Percentiles rank a stretch among this genome's conserved stretches.
phyloP scores from a whole-genome alignment of 257 asterid species.

The Ilex asprella region DNA sequence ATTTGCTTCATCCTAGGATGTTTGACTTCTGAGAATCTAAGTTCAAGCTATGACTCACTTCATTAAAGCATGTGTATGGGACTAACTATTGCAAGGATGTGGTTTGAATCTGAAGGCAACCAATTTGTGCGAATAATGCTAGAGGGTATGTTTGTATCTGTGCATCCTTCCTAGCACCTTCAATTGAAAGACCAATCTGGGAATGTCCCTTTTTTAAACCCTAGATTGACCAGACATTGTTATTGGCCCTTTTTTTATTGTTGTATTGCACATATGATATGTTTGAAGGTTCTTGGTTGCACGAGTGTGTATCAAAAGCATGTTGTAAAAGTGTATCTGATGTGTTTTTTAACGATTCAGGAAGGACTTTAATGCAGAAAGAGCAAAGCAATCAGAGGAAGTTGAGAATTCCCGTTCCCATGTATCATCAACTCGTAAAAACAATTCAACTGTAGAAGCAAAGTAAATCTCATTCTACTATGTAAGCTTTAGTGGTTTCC shows the following conservation, averaged over 20 bases:
- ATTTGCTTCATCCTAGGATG: no score
- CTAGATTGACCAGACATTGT: no score
- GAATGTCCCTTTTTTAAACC: no score
- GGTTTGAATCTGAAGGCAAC: no score
- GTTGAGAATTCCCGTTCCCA: conserved; percentile 34
- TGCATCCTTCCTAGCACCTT: no score
- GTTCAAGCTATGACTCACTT: no score
- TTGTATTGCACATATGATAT: not conserved
- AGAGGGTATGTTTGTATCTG: no score
- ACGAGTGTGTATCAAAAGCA: not conserved
- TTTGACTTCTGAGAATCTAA: no score
- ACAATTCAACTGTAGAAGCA: conserved; percentile 35
- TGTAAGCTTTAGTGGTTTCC: conserved; percentile 2
- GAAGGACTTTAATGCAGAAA: conserved; percentile 64
- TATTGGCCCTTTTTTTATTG: not conserved
- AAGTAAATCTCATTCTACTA: conserved; percentile 40
- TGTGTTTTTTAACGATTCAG: conserved; percentile 31
- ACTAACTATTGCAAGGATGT: no score
- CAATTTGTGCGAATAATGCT: no score
- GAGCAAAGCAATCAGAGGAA: conserved; percentile 67
- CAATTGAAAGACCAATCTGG: no score
- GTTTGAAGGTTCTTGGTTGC: not conserved
- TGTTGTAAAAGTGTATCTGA: not conserved
- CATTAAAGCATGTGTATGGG: no score
- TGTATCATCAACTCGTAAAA: conserved; percentile 44